Conservation (phyloP, 371 early-diverging fungal genomes). For the Mucor sp. region DNA sequence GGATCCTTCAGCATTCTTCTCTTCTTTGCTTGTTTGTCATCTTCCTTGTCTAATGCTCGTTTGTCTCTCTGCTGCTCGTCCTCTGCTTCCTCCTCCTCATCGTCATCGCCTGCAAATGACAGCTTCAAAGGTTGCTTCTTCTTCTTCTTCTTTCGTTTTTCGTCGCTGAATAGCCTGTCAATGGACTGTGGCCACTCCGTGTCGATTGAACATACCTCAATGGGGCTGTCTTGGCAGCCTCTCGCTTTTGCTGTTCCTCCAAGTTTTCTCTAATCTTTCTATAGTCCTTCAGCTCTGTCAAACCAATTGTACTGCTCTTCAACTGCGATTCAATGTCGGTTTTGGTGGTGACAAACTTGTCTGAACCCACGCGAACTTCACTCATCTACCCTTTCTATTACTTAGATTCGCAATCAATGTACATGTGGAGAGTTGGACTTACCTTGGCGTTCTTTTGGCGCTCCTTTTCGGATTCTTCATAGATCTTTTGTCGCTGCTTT, state of each 20-base stretch:
- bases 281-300: slow-evolving; percentile 90
- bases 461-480: slow-evolving; percentile 75
- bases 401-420: not conserved
- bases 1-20: slow-evolving; percentile 84
- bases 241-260: slow-evolving; percentile 78
- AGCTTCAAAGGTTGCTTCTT: slow-evolving; percentile 64
- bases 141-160: slow-evolving; percentile 66
- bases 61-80: slow-evolving; percentile 14
- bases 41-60: slow-evolving; percentile 27
- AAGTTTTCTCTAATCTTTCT: slow-evolving; percentile 81
- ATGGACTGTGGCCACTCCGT: not conserved
- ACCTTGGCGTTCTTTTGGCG: slow-evolving; percentile 81
- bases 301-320: slow-evolving; percentile 86
- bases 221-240: slow-evolving; percentile 70
- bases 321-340: slow-evolving; percentile 82
- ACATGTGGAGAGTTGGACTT: not conserved
- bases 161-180: slow-evolving; percentile 36
- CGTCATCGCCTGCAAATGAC: slow-evolving; percentile 70
- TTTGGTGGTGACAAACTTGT: slow-evolving; percentile 82
- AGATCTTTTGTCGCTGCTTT: slow-evolving; percentile 74
- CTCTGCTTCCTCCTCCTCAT: slow-evolving; percentile 31
- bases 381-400: slow-evolving; percentile 52
- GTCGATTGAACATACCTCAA: slow-evolving; percentile 28
- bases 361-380: slow-evolving; percentile 74
- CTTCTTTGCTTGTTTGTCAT: slow-evolving; percentile 44